phyloP scores from a whole-genome alignment of 805 yeast species.

The Metschnikowia shivogae region DNA sequence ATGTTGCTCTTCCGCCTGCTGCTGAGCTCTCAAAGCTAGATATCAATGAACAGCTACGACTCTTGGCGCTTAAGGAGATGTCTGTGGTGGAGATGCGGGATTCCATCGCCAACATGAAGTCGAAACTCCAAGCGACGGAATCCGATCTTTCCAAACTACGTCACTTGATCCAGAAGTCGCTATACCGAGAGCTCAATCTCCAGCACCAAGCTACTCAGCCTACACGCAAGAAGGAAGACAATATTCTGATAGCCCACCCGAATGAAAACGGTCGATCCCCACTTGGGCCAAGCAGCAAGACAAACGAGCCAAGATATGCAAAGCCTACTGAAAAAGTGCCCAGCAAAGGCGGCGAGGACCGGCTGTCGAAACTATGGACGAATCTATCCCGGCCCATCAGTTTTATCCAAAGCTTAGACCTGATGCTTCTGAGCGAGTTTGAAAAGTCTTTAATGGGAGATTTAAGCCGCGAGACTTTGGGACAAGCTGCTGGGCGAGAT shows the following conservation, averaged over 20 bases:
- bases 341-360: not conserved
- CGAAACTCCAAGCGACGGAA: conserved; percentile 39
- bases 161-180: conserved; percentile 41
- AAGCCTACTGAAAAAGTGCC: not conserved
- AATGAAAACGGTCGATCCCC: not conserved
- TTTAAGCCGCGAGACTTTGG: not conserved
- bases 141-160: conserved; percentile 50
- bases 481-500: not conserved
- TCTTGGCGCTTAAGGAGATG: conserved; percentile 66
- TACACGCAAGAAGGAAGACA: not conserved
- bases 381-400: conserved; percentile 51
- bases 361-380: conserved; percentile 15
- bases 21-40: conserved; percentile 25
- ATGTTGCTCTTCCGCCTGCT: conserved; percentile 29
- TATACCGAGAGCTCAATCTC: conserved; percentile 38
- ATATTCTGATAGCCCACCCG: not conserved
- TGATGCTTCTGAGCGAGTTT: conserved; percentile 59
- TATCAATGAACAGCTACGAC: conserved; percentile 52
- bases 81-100: conserved; percentile 61
- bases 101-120: conserved; percentile 42
- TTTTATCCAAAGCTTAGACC: conserved; percentile 64
- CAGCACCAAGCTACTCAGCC: not conserved
- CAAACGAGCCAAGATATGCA: not conserved
- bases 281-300: not conserved
- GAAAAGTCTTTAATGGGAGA: conserved; percentile 29